Conservation (phyloP, 306 rosid genomes). For the Sophora flavescens region DNA sequence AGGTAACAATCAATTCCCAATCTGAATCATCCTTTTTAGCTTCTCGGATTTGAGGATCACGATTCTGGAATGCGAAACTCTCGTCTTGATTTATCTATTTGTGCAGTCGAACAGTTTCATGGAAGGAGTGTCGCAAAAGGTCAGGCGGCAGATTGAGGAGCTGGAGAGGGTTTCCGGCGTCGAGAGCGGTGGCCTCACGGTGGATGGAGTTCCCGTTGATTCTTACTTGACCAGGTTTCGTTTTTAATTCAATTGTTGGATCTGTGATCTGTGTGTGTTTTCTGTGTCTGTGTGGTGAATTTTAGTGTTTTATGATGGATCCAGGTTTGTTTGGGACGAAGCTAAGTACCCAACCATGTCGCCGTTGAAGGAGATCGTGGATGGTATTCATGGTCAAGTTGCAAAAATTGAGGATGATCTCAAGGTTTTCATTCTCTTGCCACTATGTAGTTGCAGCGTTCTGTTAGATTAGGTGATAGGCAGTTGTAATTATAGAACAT, state of each 20-base stretch:
- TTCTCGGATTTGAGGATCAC: background rate
- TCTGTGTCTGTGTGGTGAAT: constrained; percentile 20
- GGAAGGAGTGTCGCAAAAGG: constrained; percentile 88
- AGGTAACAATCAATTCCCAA: constrained; percentile 55
- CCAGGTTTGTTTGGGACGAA: constrained; percentile 94
- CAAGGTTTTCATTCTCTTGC: constrained; percentile 57
- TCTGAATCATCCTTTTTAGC: background rate
- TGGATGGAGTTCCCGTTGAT: constrained; percentile 97
- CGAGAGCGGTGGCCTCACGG: constrained; percentile 72
- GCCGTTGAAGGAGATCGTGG: constrained; percentile 77
- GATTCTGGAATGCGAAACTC: background rate
- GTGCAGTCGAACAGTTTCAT: constrained; percentile 83
- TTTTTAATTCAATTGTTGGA: background rate
- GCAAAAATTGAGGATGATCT: constrained; percentile 97
- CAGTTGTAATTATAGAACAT: background rate
- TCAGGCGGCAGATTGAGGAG: constrained; percentile 98
- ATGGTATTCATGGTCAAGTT: constrained; percentile 81
- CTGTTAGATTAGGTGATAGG: constrained; percentile 38
- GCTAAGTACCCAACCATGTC: constrained; percentile 94
- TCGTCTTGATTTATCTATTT: background rate
- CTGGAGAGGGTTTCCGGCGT: constrained; percentile 75
- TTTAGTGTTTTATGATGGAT: constrained; percentile 4
- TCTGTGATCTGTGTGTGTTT: constrained; percentile 11
- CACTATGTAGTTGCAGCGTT: constrained; percentile 6
- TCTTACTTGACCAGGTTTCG: constrained; percentile 84